Base-by-base conservation (phyloP, 768 basidiomycete species). In the Suillus lakei region DNA sequence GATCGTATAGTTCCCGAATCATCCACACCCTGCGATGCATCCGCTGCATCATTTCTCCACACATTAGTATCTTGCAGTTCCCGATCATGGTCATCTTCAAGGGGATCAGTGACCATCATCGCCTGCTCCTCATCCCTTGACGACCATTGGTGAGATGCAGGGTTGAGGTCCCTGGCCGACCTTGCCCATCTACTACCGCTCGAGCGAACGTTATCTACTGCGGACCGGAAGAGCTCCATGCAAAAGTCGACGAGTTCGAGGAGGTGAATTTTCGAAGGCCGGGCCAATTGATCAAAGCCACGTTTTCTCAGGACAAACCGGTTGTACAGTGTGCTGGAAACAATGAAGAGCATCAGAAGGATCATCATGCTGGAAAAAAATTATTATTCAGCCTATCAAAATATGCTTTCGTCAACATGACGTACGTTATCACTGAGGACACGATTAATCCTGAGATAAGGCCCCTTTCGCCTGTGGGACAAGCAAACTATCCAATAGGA, bases 271-370 rank as follows among this genome's bases (percentile, higher is more conserved):
- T 78, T 36, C 21, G 82, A 80, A 70, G 90, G 87, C 65, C 85
- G 86, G 15, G 93, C 93, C 41, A 95, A 81, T 72, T 91, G 89
- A 68, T 93, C 90, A 62, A 86, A 80, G 1, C 94, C 93, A 21
- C 85, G 84, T 32, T 88, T 85, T 64, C 85, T 83, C 12, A 95
- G 88, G 59, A 91, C 88, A 72, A 85, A 91, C 65, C 89, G 88
- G 73, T 93, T 93, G 79, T 95, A 95, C 13, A 93, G 73, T 15
- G 87, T 88, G 43, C 91, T 89, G 46, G 87, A 79, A 67, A 90
- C 79, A 54, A 92, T 80, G 79, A 92, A 94, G 21, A 84, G 75
- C 75, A 91, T 78, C 50, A 91, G 73, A 7, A 91, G 71, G 39
- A 87, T 79, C 48, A 88, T 78, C 13, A 82, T 64, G 15, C 91